Conservation (phyloP, 1,139 yeast genomes). For the Meyerozyma smithsonii region DNA sequence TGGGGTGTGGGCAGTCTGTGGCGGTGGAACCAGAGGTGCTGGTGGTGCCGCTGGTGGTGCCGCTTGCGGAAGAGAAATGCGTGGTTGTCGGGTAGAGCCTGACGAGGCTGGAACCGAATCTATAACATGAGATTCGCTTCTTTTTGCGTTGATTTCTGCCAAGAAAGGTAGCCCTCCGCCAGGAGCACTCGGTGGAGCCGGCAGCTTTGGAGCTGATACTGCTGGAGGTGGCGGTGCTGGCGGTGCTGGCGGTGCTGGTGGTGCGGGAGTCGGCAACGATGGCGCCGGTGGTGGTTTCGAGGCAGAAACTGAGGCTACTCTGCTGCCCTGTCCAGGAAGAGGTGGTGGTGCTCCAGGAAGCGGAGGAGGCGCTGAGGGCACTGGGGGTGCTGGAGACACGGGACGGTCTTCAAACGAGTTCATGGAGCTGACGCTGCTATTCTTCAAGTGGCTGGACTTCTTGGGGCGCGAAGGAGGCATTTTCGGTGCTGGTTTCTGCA, state of each 20-base stretch:
- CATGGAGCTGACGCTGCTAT: conserved; percentile 4
- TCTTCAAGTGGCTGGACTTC: conserved; percentile 28
- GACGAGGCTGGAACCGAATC: conserved; percentile 24
- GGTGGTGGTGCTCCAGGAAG: conserved; percentile 1
- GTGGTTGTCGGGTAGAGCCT: conserved; percentile 4
- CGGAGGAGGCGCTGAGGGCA: conserved; percentile 17
- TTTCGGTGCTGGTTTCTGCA: conserved; percentile 15
- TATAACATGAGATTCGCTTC: conserved; percentile 56
- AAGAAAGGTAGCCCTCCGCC: conserved; percentile 41
- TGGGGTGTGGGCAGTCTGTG: conserved; percentile 7
- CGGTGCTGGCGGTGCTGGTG: conserved; percentile 15
- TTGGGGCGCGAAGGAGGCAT: conserved; percentile 20
- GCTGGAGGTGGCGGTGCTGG: conserved; percentile 15
- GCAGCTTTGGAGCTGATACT: conserved; percentile 14
- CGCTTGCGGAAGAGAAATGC: conserved; percentile 5
- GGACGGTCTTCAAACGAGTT: conserved; percentile 11
- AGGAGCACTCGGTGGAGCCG: conserved; percentile 18
- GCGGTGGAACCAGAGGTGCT: conserved; percentile 3
- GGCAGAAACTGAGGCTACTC: background rate
- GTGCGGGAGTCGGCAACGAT: conserved; percentile 14
- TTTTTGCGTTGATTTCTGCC: conserved; percentile 51
- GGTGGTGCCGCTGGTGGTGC: conserved; percentile 1
- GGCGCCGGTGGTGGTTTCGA: conserved; percentile 12
- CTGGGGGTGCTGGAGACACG: conserved; percentile 13
- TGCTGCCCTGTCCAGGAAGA: background rate